Conservation (phyloP, 2,329 filamentous ascomycete genomes). For the Stylonectria norvegica region DNA sequence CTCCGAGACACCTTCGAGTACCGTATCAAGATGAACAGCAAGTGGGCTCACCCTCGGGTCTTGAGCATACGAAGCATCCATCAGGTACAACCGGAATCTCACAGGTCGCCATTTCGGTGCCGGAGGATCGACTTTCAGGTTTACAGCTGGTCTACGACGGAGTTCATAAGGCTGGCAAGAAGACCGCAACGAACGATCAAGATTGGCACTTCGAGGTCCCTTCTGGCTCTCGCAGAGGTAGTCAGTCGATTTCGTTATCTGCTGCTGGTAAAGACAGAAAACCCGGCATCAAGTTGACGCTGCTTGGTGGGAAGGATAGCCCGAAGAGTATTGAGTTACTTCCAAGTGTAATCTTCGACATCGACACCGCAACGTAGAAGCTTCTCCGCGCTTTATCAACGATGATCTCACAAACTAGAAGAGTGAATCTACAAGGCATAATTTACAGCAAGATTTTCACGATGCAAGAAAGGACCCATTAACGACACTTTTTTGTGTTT, state of each 20-base stretch:
- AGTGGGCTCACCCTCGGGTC: not conserved
- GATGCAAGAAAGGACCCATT: too few relatives aligned
- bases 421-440: not conserved
- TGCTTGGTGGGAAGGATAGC: constrained; percentile 21
- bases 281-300: constrained; percentile 18
- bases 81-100: constrained; percentile 51
- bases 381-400: too few relatives aligned
- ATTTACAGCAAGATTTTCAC: too few relatives aligned
- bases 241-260: constrained; percentile 12
- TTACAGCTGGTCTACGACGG: constrained; percentile 27
- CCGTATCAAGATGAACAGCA: constrained; percentile 35
- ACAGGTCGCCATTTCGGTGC: constrained; percentile 38
- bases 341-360: constrained; percentile 19
- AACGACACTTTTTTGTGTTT: too few relatives aligned
- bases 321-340: constrained; percentile 21
- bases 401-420: not conserved
- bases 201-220: constrained; percentile 19
- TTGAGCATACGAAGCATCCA: constrained; percentile 41
- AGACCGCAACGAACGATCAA: not conserved
- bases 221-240: constrained; percentile 14
- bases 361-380: constrained; percentile 12
- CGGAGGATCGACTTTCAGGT: constrained; percentile 13
- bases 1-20: constrained; percentile 52
- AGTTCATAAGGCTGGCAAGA: constrained; percentile 18
- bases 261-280: constrained; percentile 4